Evolutionary conservation across 352 stramenopile species (phyloP).

Genomic region (Peronospora belbahrii): DNA sequence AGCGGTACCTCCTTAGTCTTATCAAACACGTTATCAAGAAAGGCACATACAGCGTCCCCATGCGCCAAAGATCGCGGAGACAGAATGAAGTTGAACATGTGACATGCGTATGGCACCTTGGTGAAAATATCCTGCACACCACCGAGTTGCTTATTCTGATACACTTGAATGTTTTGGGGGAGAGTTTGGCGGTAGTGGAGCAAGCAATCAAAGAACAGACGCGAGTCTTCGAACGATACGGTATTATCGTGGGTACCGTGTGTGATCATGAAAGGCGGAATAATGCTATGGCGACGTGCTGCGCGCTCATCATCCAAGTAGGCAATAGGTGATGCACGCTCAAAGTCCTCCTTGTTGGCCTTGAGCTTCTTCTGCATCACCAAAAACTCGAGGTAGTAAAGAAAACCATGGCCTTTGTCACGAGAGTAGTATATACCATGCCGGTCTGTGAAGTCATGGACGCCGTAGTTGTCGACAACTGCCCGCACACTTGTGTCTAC

Average conservation of each 20-base stretch:
- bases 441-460: slow-evolving; percentile 54
- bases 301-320: slow-evolving; percentile 30
- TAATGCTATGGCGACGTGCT: slow-evolving; percentile 9
- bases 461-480: slow-evolving; percentile 47
- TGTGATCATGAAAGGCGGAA: slow-evolving; percentile 52
- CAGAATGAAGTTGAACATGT: slow-evolving; percentile 59
- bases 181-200: slow-evolving; percentile 29
- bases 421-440: slow-evolving; percentile 44
- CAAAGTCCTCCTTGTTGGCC: slow-evolving; percentile 35
- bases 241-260: slow-evolving; percentile 57
- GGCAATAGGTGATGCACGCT: slow-evolving; percentile 43
- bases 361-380: slow-evolving; percentile 57
- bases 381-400: slow-evolving; percentile 47
- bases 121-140: slow-evolving; percentile 50
- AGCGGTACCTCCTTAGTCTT: slow-evolving; percentile 34
- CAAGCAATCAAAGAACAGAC: slow-evolving; percentile 49
- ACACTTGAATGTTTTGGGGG: slow-evolving; percentile 9
- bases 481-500: slow-evolving; percentile 55
- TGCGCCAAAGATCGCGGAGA: slow-evolving; percentile 48
- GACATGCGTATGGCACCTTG: slow-evolving; percentile 38
- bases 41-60: slow-evolving; percentile 43
- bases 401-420: slow-evolving; percentile 32
- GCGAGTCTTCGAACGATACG: slow-evolving; percentile 47
- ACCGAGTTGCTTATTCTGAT: slow-evolving; percentile 19
- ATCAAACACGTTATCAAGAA: slow-evolving; percentile 45